Evolutionary conservation across 2,329 filamentous ascomycete genomes (phyloP).

Genomic region (Aspergillus quadricinctus): DNA sequence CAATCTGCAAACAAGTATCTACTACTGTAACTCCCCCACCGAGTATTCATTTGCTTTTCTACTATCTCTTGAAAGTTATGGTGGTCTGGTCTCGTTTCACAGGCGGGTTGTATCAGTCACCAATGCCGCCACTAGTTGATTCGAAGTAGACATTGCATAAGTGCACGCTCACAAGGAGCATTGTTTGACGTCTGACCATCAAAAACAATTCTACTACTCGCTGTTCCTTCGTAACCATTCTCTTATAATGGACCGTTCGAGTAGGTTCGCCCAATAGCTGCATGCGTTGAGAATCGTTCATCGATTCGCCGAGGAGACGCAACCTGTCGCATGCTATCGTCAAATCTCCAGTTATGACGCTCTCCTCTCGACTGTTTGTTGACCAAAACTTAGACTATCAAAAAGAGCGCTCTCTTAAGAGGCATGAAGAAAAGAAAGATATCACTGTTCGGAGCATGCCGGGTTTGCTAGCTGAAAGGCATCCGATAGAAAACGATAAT

Average conservation of each 20-base stretch:
- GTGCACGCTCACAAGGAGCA: too few relatives aligned
- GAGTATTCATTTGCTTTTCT: background rate
- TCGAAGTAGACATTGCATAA: too few relatives aligned
- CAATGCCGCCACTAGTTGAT: too few relatives aligned
- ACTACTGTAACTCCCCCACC: background rate
- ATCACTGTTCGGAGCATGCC: slow-evolving; percentile 13
- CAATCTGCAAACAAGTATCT: slow-evolving; percentile 4
- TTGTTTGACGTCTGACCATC: too few relatives aligned
- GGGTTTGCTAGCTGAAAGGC: slow-evolving; percentile 19
- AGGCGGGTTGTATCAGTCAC: background rate
- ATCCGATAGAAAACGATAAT: slow-evolving; percentile 22
- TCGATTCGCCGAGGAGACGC: background rate
- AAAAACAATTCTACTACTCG: background rate
- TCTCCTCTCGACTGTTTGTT: background rate
- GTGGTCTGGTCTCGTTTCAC: background rate
- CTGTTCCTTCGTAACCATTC: background rate
- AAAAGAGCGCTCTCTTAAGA: background rate
- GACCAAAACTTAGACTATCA: background rate
- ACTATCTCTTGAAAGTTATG: too few relatives aligned
- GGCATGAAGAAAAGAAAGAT: slow-evolving; percentile 8
- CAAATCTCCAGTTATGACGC: background rate
- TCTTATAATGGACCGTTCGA: background rate
- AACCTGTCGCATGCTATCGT: background rate
- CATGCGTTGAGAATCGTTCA: background rate
- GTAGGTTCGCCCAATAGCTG: background rate